Base-by-base conservation (phyloP, 805 yeast species). In the Teunomyces kruisii region DNA sequence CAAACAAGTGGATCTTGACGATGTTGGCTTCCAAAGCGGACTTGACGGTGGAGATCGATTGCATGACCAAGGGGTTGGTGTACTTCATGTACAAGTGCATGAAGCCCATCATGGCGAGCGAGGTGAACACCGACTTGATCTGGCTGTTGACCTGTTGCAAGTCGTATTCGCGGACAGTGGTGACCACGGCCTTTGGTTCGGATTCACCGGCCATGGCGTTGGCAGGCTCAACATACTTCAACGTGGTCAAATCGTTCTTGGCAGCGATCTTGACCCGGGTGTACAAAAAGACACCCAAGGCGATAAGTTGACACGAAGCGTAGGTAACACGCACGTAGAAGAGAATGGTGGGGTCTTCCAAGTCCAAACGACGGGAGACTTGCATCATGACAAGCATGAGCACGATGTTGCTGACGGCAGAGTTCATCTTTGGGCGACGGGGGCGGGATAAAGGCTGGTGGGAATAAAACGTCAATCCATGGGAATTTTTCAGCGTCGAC, bases 41-140 rank as follows among this genome's bases (percentile, higher is more conserved):
- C 80, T 94, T 94, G 59, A 94, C 74, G 42, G 97, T 92, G 43
- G 95, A 80, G 57, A 94, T 80, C 52, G 91, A 83, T 76, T 94
- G 98, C 90, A 92, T 86, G 56, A 94, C 83, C 65, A 94, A 80
- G 48, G 99, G 99, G 73, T 94, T 90, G 68, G 97, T 90, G 79
- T 89, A 94, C 72, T 89, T 86, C 95, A 94, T 82, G 82, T 92
- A 92, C 51, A 94, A 62, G 71, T 94, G 99, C 98, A 92, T 91
- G 83, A 92, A 87, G 19, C 86, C 96, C 91, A 94, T 91, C 96
- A 94, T 89, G 59, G 96, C 97, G 56, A 91, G 64, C 53, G 95
- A 86, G 52, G 95, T 87, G 77, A 85, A 83, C 55, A 89, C 80
- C 53, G 95, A 81, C 71, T 87, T 89, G 68, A 91, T 78, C 48